Percentiles rank a stretch among this genome's conserved stretches.
These are phyloP conservation scores for Paracorniculantispora psalliotae DNA, from an alignment of 2,329 filamentous ascomycete genomes.

Conservation along the genomic window DNA sequence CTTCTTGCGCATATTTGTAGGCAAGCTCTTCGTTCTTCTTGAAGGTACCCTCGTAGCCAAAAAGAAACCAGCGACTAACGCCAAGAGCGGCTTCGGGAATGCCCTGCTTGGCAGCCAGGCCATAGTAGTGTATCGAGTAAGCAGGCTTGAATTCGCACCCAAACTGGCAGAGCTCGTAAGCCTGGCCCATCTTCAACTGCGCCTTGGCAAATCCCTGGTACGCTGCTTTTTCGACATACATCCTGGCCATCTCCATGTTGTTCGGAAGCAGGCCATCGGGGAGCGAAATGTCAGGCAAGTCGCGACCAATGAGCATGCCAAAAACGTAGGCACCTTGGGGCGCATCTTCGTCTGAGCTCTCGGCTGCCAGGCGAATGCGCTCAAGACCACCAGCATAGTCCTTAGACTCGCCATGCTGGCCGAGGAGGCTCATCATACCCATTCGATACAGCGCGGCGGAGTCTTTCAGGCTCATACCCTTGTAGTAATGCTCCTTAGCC, in stretches of 20 bases:
- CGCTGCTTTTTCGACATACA: slow-evolving; percentile 94
- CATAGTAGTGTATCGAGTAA: slow-evolving; percentile 91
- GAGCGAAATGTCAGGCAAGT: slow-evolving; percentile 84
- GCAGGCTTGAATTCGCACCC: slow-evolving; percentile 93
- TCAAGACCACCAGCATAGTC: slow-evolving; percentile 75
- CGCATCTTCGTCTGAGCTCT: slow-evolving; percentile 90
- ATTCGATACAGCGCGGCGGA: slow-evolving; percentile 82
- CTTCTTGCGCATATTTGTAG: slow-evolving; percentile 84
- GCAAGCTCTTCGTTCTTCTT: slow-evolving; percentile 93
- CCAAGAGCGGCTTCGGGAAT: slow-evolving; percentile 92
- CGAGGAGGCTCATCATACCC: slow-evolving; percentile 95
- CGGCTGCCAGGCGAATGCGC: slow-evolving; percentile 76
- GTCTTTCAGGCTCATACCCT: slow-evolving; percentile 73
- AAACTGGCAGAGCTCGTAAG: slow-evolving; percentile 89
- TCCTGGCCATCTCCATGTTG: slow-evolving; percentile 67
- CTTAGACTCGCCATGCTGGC: slow-evolving; percentile 84
- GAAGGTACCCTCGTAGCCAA: slow-evolving; percentile 87
- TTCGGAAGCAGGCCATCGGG: slow-evolving; percentile 65
- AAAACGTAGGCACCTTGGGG: slow-evolving; percentile 94
- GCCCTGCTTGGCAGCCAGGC: slow-evolving; percentile 83
- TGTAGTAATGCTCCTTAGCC: slow-evolving; percentile 84
- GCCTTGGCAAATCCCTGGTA: slow-evolving; percentile 95
- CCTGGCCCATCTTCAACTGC: slow-evolving; percentile 94
- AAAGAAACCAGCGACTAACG: slow-evolving; percentile 97
- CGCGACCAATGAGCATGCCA: slow-evolving; percentile 87